Conservation (phyloP, 2,329 filamentous ascomycete species). For the Nemania abortiva region DNA sequence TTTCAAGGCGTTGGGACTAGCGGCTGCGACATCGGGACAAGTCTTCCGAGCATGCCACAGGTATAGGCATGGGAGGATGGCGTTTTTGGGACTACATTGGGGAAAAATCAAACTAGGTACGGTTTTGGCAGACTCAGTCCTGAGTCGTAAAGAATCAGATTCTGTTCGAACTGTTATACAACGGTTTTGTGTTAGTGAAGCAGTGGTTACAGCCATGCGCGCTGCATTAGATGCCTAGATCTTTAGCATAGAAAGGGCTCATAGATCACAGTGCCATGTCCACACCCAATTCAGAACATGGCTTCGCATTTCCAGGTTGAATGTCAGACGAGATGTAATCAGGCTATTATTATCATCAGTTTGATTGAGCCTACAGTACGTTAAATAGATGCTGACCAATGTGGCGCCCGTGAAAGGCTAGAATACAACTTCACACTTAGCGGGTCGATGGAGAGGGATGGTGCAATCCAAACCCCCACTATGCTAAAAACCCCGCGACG, state of each 20-base stretch:
- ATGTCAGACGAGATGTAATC: background rate
- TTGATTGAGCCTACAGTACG: background rate
- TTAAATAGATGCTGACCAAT: constrained; percentile 31
- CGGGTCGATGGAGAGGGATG: constrained; percentile 28
- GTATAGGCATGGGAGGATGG: constrained; percentile 25
- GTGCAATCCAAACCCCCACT: constrained; percentile 42
- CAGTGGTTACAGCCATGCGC: background rate
- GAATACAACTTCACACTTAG: background rate
- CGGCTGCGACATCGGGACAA: constrained; percentile 26
- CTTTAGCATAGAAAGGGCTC: constrained; percentile 12
- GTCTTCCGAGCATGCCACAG: constrained; percentile 23
- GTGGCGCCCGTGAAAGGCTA: constrained; percentile 4
- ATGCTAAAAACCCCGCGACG: constrained; percentile 44
- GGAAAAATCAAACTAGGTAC: constrained; percentile 15
- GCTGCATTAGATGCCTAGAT: background rate
- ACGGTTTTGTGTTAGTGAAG: constrained; percentile 10
- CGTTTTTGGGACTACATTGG: constrained; percentile 29
- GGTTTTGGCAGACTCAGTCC: constrained; percentile 10
- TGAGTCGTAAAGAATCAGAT: constrained; percentile 11
- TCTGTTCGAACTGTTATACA: background rate
- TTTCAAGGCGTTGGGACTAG: constrained; percentile 45
- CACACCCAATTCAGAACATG: background rate
- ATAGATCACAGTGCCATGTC: background rate
- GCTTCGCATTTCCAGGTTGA: background rate
- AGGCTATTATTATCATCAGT: constrained; percentile 6